Conservation (phyloP, 148 eudicot genomes). For the Amaranthus hypochondriacus region DNA sequence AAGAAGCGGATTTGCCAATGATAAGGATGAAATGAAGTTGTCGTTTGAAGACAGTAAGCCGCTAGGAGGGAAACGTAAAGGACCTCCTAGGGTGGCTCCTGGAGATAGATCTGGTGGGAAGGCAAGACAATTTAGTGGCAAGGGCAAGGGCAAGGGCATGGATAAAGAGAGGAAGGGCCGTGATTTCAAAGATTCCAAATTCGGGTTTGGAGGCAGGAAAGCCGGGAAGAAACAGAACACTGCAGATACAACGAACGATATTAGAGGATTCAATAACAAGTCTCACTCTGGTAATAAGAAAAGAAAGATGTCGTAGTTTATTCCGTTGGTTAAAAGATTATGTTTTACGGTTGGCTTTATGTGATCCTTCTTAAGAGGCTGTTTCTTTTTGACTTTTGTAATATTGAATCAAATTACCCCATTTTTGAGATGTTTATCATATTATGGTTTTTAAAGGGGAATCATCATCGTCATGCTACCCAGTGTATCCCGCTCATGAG, state of each 20-base stretch:
- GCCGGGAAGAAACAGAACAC: conserved; percentile 84
- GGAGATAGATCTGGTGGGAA: conserved; percentile 92
- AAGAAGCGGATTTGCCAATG: conserved; percentile 58
- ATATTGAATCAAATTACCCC: neutral
- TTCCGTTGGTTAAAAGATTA: neutral
- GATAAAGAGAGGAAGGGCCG: conserved; percentile 55
- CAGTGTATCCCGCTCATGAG: no score
- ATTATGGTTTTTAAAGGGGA: no score
- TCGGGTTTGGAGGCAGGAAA: conserved; percentile 84
- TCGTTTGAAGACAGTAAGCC: conserved; percentile 57
- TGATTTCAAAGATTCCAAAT: conserved; percentile 57
- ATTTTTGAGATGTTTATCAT: neutral
- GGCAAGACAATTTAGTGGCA: conserved; percentile 35
- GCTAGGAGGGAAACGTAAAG: conserved; percentile 49
- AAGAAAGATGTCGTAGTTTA: conserved; percentile 34
- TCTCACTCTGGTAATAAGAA: conserved; percentile 43
- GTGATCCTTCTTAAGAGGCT: neutral
- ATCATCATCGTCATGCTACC: no score
- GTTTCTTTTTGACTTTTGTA: conserved; percentile 9
- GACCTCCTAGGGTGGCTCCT: conserved; percentile 53
- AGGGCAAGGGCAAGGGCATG: conserved; percentile 38
- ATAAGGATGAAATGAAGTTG: conserved; percentile 55
- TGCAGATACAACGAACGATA: conserved; percentile 67
- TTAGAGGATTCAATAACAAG: conserved; percentile 43
- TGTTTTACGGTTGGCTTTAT: neutral